Conservation (phyloP, 179 eudicot species). For the Amaranthus tricolor region DNA sequence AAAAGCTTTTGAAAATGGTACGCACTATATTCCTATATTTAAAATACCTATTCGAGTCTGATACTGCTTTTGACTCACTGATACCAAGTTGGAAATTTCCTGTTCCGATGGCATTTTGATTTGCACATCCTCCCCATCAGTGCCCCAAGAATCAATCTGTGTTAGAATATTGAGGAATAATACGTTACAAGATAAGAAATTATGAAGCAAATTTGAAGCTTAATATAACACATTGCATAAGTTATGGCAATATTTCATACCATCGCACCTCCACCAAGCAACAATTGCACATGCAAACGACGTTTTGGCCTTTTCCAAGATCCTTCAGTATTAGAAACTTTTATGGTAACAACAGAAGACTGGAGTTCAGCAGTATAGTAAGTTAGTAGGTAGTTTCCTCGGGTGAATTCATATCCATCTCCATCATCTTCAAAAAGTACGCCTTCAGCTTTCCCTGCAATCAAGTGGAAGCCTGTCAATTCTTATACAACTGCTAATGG, state of each 20-base stretch:
- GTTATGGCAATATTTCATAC: conserved; percentile 33
- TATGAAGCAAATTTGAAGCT: neutral
- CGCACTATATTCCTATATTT: no score
- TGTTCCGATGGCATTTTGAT: conserved; percentile 66
- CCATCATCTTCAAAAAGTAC: conserved; percentile 92
- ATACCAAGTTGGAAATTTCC: conserved; percentile 58
- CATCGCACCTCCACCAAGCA: conserved; percentile 77
- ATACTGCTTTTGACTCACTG: conserved; percentile 50
- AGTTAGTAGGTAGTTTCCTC: conserved; percentile 71
- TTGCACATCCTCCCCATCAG: conserved; percentile 74
- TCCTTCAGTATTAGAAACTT: conserved; percentile 68
- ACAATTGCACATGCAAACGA: conserved; percentile 64
- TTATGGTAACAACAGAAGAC: conserved; percentile 66
- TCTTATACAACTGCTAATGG: conserved; percentile 13
- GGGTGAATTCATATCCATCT: conserved; percentile 85
- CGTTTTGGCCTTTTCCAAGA: conserved; percentile 81
- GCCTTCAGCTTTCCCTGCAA: conserved; percentile 90
- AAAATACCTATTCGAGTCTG: conserved; percentile 57
- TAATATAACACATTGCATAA: neutral
- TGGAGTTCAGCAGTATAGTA: conserved; percentile 73
- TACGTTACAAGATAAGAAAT: neutral
- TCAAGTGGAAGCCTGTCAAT: conserved; percentile 9
- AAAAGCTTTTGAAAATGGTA: no score
- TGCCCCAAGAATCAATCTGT: conserved; percentile 92
- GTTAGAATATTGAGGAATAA: conserved; percentile 4